Evolutionary conservation across 1,284 basidiomycete species (phyloP).

Genomic region (Irpex lacteus): DNA sequence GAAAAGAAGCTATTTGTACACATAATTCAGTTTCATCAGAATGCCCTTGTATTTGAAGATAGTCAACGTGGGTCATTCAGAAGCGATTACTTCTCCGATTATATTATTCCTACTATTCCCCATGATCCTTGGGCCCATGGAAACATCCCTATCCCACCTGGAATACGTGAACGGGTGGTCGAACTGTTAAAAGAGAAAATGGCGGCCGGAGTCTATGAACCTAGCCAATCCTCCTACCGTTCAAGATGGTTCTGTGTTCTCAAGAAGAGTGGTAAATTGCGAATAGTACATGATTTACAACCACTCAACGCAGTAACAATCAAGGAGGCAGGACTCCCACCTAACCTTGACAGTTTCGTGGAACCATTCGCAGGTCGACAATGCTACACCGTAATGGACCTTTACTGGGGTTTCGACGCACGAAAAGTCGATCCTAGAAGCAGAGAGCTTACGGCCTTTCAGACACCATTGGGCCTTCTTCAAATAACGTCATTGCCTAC

Average conservation of each 20-base stretch:
- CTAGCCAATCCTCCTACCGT: slow-evolving; percentile 31
- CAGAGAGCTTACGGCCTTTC: too few species aligned
- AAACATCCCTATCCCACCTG: slow-evolving; percentile 38
- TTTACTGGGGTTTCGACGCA: too few species aligned
- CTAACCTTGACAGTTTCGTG: too few species aligned
- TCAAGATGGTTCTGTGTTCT: slow-evolving; percentile 41
- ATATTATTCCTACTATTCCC: too few species aligned
- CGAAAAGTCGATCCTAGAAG: too few species aligned
- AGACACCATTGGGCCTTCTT: too few species aligned
- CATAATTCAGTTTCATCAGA: slow-evolving; percentile 27
- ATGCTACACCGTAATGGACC: too few species aligned
- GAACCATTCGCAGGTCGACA: too few species aligned
- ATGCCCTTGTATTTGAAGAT: slow-evolving; percentile 31
- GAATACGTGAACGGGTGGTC: slow-evolving; percentile 33
- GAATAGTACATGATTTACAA: slow-evolving; percentile 29
- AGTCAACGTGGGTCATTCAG: slow-evolving; percentile 5
- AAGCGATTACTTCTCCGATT: too few species aligned
- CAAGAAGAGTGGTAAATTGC: slow-evolving; percentile 29
- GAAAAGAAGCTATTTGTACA: slow-evolving; percentile 30
- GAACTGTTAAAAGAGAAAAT: slow-evolving; percentile 25
- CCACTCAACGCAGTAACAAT: slow-evolving; percentile 22
- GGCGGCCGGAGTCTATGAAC: slow-evolving; percentile 29
- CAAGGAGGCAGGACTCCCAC: too few species aligned
- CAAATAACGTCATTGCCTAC: too few species aligned
- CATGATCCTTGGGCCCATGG: slow-evolving; percentile 28